Conservation (phyloP, 208 protist genomes). For the Porcisia hertigi region DNA sequence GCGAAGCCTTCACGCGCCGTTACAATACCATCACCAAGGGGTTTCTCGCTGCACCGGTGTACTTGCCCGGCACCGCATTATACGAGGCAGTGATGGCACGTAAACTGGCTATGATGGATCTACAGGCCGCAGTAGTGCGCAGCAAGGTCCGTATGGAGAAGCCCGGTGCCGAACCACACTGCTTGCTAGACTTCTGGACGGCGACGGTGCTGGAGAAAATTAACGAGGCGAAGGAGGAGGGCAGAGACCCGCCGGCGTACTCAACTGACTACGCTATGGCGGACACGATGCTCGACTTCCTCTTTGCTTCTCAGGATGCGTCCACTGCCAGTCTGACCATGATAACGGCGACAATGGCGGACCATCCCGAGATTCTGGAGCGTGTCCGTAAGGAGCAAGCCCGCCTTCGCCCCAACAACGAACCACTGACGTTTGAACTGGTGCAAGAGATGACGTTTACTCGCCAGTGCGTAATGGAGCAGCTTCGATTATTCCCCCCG, state of each 20-base stretch:
- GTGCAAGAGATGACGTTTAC: conserved; percentile 91
- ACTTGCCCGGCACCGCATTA: conserved; percentile 90
- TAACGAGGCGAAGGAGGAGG: conserved; percentile 72
- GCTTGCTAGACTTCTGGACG: conserved; percentile 94
- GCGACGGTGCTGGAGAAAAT: conserved; percentile 69
- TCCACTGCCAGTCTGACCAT: conserved; percentile 87
- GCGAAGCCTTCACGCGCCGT: conserved; percentile 85
- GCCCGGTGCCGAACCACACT: conserved; percentile 77
- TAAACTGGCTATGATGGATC: conserved; percentile 81
- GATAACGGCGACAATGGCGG: conserved; percentile 86
- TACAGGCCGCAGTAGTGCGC: conserved; percentile 79
- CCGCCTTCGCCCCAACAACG: conserved; percentile 74
- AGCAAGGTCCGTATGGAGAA: conserved; percentile 77
- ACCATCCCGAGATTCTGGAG: conserved; percentile 88
- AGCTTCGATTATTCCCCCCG: conserved; percentile 75
- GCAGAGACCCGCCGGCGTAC: conserved; percentile 68
- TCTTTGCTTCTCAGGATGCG: conserved; percentile 93
- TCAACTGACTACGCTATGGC: conserved; percentile 87
- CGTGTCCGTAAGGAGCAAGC: conserved; percentile 89
- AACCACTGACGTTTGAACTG: conserved; percentile 81
- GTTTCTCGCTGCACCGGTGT: conserved; percentile 91
- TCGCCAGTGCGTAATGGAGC: conserved; percentile 83
- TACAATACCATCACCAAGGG: conserved; percentile 94
- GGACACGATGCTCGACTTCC: conserved; percentile 91
- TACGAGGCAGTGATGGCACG: conserved; percentile 91